phyloP scores from a whole-genome alignment of 2,329 filamentous ascomycete species.

The Ophioceras dolichostomum region DNA sequence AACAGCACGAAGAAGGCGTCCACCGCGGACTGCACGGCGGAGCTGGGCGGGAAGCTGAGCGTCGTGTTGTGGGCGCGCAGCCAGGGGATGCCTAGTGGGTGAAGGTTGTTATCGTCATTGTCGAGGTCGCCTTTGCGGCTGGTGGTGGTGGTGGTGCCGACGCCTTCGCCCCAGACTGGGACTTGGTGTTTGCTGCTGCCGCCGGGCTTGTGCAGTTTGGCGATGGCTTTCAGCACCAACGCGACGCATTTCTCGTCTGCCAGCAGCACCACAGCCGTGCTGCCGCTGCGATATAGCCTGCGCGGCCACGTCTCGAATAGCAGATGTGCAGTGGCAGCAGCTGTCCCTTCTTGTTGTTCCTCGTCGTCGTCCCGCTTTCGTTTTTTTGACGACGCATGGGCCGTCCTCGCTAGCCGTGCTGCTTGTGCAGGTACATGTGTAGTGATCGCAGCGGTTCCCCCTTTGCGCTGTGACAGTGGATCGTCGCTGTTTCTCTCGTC shows the following conservation, averaged over 20 bases:
- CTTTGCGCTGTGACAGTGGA: constrained; percentile 1
- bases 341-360: constrained; percentile 42
- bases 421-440: constrained; percentile 35
- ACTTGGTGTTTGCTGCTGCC: too few relatives aligned
- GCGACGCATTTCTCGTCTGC: constrained; percentile 74
- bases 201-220: constrained; percentile 46
- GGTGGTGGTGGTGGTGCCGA: constrained; percentile 43
- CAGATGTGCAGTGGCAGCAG: constrained; percentile 34
- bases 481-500: constrained; percentile 36
- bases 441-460: constrained; percentile 14
- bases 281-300: constrained; percentile 57
- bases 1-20: constrained; percentile 84
- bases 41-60: constrained; percentile 57
- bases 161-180: constrained; percentile 58
- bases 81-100: constrained; percentile 41
- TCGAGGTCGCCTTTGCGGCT: too few relatives aligned
- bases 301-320: constrained; percentile 66
- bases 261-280: constrained; percentile 69
- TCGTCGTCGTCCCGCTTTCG: constrained; percentile 33
- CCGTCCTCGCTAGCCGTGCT: constrained; percentile 19
- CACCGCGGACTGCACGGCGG: constrained; percentile 56
- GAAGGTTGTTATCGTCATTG: too few relatives aligned
- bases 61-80: constrained; percentile 54
- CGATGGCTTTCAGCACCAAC: constrained; percentile 61
- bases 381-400: constrained; percentile 30